Evolutionary conservation across 2,329 filamentous ascomycete genomes (phyloP).

Genomic region (Fusarium sp.): DNA sequence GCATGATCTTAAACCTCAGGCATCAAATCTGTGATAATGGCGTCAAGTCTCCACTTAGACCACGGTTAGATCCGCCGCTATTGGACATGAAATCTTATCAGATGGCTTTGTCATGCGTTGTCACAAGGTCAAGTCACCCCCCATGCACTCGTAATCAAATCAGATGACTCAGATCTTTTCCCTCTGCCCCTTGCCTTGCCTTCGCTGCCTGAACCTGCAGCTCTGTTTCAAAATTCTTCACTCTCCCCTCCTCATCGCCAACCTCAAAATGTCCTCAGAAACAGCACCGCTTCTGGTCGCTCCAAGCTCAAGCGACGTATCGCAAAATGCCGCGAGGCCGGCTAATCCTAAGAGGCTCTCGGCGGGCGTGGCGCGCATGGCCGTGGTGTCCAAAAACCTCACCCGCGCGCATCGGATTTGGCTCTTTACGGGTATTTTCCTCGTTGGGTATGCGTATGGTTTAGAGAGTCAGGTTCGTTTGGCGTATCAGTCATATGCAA

Average conservation of each 20-base stretch:
- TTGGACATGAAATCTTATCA: constrained; percentile 41
- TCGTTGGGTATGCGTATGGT: constrained; percentile 69
- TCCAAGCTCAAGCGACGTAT: not conserved
- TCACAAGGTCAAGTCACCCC: constrained; percentile 23
- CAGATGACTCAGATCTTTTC: not conserved
- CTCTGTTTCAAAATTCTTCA: not conserved
- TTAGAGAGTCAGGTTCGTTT: constrained; percentile 62
- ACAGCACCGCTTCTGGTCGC: constrained; percentile 23
- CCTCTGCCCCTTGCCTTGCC: not conserved
- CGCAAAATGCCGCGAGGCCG: not conserved
- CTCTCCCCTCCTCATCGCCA: not conserved
- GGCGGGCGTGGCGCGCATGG: constrained; percentile 62
- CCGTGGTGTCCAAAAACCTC: constrained; percentile 58
- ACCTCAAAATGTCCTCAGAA: constrained; percentile 15
- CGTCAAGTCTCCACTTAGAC: constrained; percentile 16
- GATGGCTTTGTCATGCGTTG: constrained; percentile 30
- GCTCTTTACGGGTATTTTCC: constrained; percentile 65
- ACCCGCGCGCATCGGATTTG: constrained; percentile 56
- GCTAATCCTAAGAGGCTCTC: constrained; percentile 21
- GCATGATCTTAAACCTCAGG: not conserved
- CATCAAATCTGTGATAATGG: not conserved
- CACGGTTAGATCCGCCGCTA: constrained; percentile 38
- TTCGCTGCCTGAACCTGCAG: not conserved
- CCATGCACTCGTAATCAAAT: not conserved
- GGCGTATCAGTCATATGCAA: constrained; percentile 65